Conservation (phyloP, 345 rosid species). For the Corymbia maculata region DNA sequence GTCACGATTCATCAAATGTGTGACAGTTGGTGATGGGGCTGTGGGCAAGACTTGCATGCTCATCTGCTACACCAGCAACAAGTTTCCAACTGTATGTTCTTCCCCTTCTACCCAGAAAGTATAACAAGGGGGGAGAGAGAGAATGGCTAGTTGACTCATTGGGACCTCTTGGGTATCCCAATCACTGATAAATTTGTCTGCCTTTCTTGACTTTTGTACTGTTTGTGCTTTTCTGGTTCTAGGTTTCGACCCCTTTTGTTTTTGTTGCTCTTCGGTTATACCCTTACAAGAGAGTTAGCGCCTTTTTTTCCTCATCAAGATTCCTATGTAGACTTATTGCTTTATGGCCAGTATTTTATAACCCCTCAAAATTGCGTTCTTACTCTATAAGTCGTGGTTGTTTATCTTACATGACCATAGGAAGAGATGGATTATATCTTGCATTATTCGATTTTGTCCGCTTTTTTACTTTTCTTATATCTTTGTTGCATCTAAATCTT, state of each 20-base stretch:
- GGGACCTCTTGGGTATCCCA: neutral
- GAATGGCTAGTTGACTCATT: neutral
- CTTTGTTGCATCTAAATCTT: neutral
- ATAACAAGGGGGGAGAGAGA: neutral
- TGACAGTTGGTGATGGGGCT: constrained; percentile 82
- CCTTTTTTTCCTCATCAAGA: neutral
- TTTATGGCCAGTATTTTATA: neutral
- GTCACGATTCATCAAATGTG: constrained; percentile 77
- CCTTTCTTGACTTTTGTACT: constrained; percentile 13
- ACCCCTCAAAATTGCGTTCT: neutral
- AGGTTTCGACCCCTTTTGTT: constrained; percentile 6
- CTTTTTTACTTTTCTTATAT: neutral
- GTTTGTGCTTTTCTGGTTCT: neutral
- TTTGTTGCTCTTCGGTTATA: neutral
- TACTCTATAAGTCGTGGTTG: neutral
- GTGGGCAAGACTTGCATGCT: constrained; percentile 87
- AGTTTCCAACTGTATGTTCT: constrained; percentile 66
- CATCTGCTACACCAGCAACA: constrained; percentile 79
- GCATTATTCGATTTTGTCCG: neutral
- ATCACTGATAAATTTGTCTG: neutral
- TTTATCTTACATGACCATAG: neutral
- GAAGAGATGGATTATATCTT: neutral
- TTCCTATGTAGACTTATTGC: neutral
- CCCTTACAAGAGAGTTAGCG: neutral
- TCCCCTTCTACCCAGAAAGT: neutral